Conservation (phyloP, 1,139 yeast genomes). For the Hyphopichia burtonii region DNA sequence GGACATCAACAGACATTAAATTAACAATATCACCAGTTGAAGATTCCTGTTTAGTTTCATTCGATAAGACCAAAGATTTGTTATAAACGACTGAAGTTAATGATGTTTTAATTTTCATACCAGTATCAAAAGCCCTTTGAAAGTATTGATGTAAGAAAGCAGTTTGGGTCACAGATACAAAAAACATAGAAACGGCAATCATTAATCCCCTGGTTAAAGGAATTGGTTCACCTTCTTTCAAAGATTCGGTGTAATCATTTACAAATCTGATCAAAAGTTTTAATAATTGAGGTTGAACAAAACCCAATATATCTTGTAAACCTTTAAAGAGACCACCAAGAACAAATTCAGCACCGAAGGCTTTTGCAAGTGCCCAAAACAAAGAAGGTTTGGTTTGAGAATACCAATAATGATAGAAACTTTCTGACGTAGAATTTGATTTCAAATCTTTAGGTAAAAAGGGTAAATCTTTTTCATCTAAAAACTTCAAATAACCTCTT, state of each 20-base stretch:
- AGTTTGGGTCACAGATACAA: slow-evolving; percentile 80
- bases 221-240: slow-evolving; percentile 32
- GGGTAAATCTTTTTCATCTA: slow-evolving; percentile 80
- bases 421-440: slow-evolving; percentile 47
- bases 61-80: slow-evolving; percentile 77
- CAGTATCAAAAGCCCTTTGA: slow-evolving; percentile 82
- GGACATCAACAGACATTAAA: slow-evolving; percentile 95
- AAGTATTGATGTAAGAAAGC: slow-evolving; percentile 89
- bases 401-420: slow-evolving; percentile 65
- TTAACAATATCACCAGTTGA: slow-evolving; percentile 98
- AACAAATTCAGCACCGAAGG: slow-evolving; percentile 71
- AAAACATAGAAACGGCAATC: slow-evolving; percentile 82
- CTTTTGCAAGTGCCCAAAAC: slow-evolving; percentile 54
- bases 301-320: slow-evolving; percentile 77
- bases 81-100: slow-evolving; percentile 77
- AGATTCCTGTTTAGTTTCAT: slow-evolving; percentile 75
- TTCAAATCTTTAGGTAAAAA: slow-evolving; percentile 67
- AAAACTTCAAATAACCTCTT: slow-evolving; percentile 71
- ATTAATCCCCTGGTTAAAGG: slow-evolving; percentile 80
- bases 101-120: slow-evolving; percentile 85
- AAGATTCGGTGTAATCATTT: slow-evolving; percentile 60
- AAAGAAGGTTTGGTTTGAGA: slow-evolving; percentile 59
- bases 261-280: slow-evolving; percentile 78
- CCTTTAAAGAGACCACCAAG: slow-evolving; percentile 78
- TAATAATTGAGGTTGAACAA: slow-evolving; percentile 85